These are phyloP conservation scores for Chlamydomonas asymmetrica DNA, from an alignment of 139 green algal species.

Conservation along the genomic window DNA sequence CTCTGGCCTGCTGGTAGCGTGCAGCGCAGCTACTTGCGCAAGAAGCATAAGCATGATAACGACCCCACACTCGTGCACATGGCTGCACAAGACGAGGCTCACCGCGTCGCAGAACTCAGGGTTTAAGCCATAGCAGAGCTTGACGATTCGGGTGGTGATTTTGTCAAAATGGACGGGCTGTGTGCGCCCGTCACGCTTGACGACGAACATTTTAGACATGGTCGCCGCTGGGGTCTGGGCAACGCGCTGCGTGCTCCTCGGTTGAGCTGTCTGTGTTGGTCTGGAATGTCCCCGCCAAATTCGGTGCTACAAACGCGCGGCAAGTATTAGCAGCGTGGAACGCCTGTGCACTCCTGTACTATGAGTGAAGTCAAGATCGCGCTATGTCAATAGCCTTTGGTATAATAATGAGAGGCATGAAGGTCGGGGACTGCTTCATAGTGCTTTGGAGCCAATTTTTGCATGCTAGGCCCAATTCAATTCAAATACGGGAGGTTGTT, in stretches of 20 bases:
- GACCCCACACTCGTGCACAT: not conserved
- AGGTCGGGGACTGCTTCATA: too few species aligned
- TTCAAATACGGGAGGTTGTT: too few species aligned
- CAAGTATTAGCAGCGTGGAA: not conserved
- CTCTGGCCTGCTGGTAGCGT: too few species aligned
- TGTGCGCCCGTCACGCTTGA: slow-evolving; percentile 89
- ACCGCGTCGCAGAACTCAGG: slow-evolving; percentile 94
- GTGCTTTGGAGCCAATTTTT: not conserved
- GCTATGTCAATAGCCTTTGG: too few species aligned
- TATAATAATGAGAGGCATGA: too few species aligned
- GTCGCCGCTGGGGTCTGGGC: not conserved
- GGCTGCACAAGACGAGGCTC: slow-evolving; percentile 3
- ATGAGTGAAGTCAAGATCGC: not conserved
- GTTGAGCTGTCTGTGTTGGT: not conserved
- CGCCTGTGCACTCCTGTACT: not conserved
- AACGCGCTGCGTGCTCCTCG: not conserved
- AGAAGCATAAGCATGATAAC: not conserved
- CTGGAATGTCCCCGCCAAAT: not conserved
- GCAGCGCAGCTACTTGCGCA: not conserved
- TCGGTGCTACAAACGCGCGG: not conserved
- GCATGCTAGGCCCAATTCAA: not conserved
- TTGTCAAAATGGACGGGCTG: slow-evolving; percentile 98
- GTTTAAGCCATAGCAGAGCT: slow-evolving; percentile 96
- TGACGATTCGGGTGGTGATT: slow-evolving; percentile 96
- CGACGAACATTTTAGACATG: slow-evolving; percentile 80